Conservation (phyloP, 805 yeast genomes). For the Debaryomyces castellii region DNA sequence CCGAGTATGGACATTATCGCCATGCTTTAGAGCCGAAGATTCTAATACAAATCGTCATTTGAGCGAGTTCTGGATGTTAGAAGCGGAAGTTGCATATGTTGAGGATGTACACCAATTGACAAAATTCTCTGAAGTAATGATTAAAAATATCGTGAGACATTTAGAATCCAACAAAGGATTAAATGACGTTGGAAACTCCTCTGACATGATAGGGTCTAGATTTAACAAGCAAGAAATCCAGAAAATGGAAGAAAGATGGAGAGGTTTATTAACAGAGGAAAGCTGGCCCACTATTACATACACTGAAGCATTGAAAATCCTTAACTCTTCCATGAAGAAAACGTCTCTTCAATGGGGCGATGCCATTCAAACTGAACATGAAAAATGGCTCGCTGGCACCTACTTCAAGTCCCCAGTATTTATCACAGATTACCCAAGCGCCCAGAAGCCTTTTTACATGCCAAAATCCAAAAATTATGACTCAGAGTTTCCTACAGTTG, state of each 20-base stretch:
- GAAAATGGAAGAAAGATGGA: constrained; percentile 57
- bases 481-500: constrained; percentile 57
- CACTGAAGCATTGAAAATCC: constrained; percentile 64
- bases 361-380: constrained; percentile 79
- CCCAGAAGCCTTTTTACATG: constrained; percentile 92
- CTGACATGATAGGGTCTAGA: constrained; percentile 35
- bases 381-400: constrained; percentile 80
- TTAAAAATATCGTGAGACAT: constrained; percentile 42
- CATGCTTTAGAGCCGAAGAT: constrained; percentile 91
- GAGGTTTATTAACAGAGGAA: constrained; percentile 37
- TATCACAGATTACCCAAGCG: constrained; percentile 82
- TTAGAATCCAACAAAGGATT: constrained; percentile 16
- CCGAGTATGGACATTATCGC: constrained; percentile 85
- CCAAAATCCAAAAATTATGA: constrained; percentile 42
- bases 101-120: constrained; percentile 60
- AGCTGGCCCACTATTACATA: constrained; percentile 76
- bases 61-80: constrained; percentile 97
- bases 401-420: constrained; percentile 75
- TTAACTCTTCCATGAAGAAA: constrained; percentile 37
- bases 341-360: constrained; percentile 60
- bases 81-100: constrained; percentile 80
- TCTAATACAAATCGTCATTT: constrained; percentile 90
- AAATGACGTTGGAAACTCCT: constrained; percentile 8
- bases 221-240: constrained; percentile 37
- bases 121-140: constrained; percentile 66